These are phyloP conservation scores for Neospermospora avenae DNA, from an alignment of 2,329 filamentous ascomycete species.

Conservation along the genomic window DNA sequence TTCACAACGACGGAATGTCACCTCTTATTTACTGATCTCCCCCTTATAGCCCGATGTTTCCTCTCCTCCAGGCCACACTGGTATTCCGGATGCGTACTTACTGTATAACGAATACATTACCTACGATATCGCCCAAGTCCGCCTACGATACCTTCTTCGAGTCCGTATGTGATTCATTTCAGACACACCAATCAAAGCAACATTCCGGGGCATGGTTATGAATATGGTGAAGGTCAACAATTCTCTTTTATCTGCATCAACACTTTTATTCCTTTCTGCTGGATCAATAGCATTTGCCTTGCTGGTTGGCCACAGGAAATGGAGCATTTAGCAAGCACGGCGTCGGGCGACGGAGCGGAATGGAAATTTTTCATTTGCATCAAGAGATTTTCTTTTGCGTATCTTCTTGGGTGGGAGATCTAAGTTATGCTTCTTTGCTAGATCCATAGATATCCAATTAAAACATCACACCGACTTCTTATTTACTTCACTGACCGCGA, in stretches of 20 bases:
- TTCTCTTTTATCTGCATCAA: neutral
- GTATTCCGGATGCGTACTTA: conserved; percentile 45
- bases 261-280: neutral
- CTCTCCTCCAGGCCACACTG: conserved; percentile 46
- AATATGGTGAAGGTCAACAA: too few species aligned
- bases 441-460: neutral
- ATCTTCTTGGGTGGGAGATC: neutral
- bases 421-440: neutral
- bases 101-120: conserved; percentile 72
- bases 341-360: neutral
- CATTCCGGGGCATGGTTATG: neutral
- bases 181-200: neutral
- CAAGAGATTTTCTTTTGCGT: neutral
- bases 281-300: neutral
- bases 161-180: conserved; percentile 37
- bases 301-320: neutral
- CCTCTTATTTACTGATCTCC: too few species aligned
- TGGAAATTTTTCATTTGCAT: neutral
- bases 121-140: conserved; percentile 68
- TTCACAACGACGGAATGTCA: too few species aligned
- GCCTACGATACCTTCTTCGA: conserved; percentile 66
- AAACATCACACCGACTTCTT: too few species aligned
- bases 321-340: neutral
- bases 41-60: conserved; percentile 47
- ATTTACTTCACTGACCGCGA: too few species aligned